phyloP scores from a whole-genome alignment of 768 basidiomycete species.

The Boletus patriciae region DNA sequence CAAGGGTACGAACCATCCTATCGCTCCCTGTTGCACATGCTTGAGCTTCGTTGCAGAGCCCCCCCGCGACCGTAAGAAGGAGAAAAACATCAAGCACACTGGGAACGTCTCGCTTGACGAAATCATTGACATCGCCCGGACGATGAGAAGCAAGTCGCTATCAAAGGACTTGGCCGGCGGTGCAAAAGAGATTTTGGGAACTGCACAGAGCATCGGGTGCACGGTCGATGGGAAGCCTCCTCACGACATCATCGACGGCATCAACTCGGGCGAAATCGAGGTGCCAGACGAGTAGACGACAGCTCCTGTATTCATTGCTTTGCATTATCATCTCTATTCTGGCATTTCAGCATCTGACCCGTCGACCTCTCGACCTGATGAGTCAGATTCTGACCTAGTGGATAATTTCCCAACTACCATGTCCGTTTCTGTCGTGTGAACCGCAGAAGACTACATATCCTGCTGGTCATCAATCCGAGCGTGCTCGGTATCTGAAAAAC shows the following conservation, averaged over 20 bases:
- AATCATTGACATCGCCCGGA: constrained; percentile 93
- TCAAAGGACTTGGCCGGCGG: constrained; percentile 88
- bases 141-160: constrained; percentile 91
- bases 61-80: constrained; percentile 99
- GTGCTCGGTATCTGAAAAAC: neutral
- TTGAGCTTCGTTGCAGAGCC: constrained; percentile 62
- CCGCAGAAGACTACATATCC: neutral
- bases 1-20: constrained; percentile 68
- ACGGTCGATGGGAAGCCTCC: constrained; percentile 91
- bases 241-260: constrained; percentile 89
- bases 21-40: neutral
- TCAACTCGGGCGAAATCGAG: constrained; percentile 82
- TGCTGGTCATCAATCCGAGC: neutral
- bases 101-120: constrained; percentile 95
- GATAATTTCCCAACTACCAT: neutral
- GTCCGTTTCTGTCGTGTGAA: neutral
- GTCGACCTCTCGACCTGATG: neutral
- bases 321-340: constrained; percentile 13
- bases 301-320: constrained; percentile 19
- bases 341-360: constrained; percentile 9
- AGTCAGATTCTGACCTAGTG: neutral
- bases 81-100: constrained; percentile 99
- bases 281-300: constrained; percentile 75
- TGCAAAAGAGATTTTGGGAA: constrained; percentile 97
- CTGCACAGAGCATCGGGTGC: constrained; percentile 95